Base-by-base conservation (phyloP, 1,139 yeast genomes). In the Blastobotrys elegans region DNA sequence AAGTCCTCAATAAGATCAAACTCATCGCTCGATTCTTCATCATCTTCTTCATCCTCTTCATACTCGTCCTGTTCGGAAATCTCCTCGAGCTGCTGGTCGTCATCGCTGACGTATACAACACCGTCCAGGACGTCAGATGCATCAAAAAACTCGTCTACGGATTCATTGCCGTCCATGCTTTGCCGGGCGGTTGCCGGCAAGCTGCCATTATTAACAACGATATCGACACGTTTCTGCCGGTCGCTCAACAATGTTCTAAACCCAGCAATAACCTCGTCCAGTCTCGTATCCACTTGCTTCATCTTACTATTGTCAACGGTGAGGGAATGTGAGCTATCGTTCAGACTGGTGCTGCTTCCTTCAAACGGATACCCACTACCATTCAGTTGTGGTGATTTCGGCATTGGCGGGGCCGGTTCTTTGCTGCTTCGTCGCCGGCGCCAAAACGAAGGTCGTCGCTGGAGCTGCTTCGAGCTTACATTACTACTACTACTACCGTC, bases 101-200 rank as follows among this genome's bases (percentile, higher is more conserved):
- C 40, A 14, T 34, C 46, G 13, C 3, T 59, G 22, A 59, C 54
- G 38, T 58, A 55, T 4, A 62, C 55, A 16, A 63, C 61, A 2
- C 64, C 67, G 24, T 62, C 65, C 13, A 73, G 63, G 48, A 71
- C 71, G 40, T 84, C 90, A 40, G 71, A 71, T 1, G 94, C 95
- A 64, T 84, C 94, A 60, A 79, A 84, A 46, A 81, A 86, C 4
- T 60, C 77, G 57, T 59, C 74, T 13, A 62, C 44, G 41, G 59
- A 38, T 31, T 41, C 50, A 5, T 20, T 47, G 29, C 47, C 47
- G 34, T 44, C 48, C 44, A 41, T 37, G 21, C 38, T 33, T 27
- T 14, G 48, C n/a, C 48, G 39, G 13, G 47, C 38, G 16, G 47
- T 33, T 32, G 22, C 32, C 24, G 38, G 43, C 26, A 35, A 31